Percentiles rank a stretch among this genome's conserved stretches.
Evolutionary conservation across 345 rosid species (phyloP).

Genomic region (Hibiscus mutabilis): DNA sequence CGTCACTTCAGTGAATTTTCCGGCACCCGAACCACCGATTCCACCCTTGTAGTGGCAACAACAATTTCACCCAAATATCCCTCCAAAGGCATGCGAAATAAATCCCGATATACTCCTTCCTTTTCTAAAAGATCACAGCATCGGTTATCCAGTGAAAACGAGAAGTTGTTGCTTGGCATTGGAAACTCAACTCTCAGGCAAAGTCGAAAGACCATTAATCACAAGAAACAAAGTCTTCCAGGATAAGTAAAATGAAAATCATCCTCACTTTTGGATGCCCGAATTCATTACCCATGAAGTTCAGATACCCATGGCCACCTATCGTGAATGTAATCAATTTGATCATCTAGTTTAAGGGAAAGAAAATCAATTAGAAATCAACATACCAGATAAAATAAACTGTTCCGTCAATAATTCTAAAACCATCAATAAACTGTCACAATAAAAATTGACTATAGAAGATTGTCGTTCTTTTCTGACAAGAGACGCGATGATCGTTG

Average conservation of each 20-base stretch:
- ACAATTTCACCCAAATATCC: no score
- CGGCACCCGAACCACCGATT: no score
- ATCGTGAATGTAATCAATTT: constrained; percentile 76
- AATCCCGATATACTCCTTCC: constrained; percentile 43
- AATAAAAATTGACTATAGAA: no score
- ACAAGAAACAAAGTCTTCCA: constrained; percentile 11
- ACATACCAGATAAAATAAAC: constrained; percentile 2
- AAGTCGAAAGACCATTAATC: constrained; percentile 24
- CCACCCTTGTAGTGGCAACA: no score
- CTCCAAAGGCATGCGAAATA: no score
- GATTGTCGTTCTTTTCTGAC: no score
- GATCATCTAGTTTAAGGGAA: constrained; percentile 60
- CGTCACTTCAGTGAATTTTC: no score
- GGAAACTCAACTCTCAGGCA: constrained; percentile 91
- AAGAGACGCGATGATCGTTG: no score
- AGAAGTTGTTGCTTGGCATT: constrained; percentile 68
- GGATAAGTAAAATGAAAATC: constrained; percentile 4
- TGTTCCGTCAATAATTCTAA: no score
- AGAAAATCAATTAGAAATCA: constrained; percentile 15
- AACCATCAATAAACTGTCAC: no score
- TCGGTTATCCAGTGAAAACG: constrained; percentile 82
- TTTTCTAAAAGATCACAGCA: constrained; percentile 69
- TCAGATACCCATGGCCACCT: constrained; percentile 84
- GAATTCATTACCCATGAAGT: constrained; percentile 97
- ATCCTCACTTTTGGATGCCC: constrained; percentile 81